These are phyloP conservation scores for Ceratocystis alfenasii DNA, from an alignment of 2,329 filamentous ascomycete genomes.

Conservation along the genomic window DNA sequence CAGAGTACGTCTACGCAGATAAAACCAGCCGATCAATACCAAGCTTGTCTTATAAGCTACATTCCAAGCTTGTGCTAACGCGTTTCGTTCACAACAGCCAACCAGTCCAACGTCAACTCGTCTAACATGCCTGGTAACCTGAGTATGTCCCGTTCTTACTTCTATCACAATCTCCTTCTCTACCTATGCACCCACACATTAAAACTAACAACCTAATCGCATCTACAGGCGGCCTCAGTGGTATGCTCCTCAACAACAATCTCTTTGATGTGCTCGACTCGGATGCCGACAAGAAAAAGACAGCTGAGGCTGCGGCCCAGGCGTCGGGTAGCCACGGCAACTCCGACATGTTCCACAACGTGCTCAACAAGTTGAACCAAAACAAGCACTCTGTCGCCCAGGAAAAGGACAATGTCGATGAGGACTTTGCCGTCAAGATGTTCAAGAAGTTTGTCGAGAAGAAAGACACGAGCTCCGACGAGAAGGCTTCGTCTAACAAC, in stretches of 20 bases:
- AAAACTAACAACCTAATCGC: constrained; percentile 9
- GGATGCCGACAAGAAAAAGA: constrained; percentile 38
- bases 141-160: constrained; percentile 9
- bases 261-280: constrained; percentile 28
- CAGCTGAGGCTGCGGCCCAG: constrained; percentile 38
- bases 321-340: constrained; percentile 38
- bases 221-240: constrained; percentile 16
- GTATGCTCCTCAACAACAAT: constrained; percentile 23
- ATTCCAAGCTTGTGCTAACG: background rate
- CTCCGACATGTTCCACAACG: constrained; percentile 38
- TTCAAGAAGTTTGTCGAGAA: constrained; percentile 63
- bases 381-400: constrained; percentile 39
- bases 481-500: constrained; percentile 38
- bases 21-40: too few species aligned
- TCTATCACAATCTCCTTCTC: background rate
- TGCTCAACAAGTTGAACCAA: constrained; percentile 38
- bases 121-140: constrained; percentile 17
- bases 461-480: constrained; percentile 36
- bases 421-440: constrained; percentile 54
- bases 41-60: background rate
- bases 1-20: constrained; percentile 3
- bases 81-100: background rate
- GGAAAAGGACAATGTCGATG: constrained; percentile 37
- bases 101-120: constrained; percentile 5
- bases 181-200: background rate